Percentiles rank a stretch among this genome's conserved stretches.
Evolutionary conservation across 2,329 filamentous ascomycete genomes (phyloP).

Genomic region (Penicillium sp.): DNA sequence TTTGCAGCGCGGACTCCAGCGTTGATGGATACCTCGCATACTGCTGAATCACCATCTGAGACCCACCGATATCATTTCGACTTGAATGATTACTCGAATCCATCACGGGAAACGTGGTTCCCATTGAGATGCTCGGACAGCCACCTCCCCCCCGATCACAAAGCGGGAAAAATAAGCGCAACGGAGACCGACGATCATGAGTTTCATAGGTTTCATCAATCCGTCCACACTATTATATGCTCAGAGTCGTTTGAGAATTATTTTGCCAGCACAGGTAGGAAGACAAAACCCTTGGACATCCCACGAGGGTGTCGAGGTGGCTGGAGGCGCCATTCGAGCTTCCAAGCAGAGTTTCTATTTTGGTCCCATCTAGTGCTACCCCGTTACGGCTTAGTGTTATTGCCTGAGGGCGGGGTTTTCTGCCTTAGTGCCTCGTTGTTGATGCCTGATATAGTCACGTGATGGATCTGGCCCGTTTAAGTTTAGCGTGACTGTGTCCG

Average conservation of each 20-base stretch:
- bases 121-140: slow-evolving; percentile 25
- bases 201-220: slow-evolving; percentile 7
- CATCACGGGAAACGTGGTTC: slow-evolving; percentile 32
- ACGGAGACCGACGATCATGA: slow-evolving; percentile 9
- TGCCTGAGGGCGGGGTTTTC: slow-evolving; percentile 29
- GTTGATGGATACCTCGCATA: slow-evolving; percentile 39
- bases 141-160: slow-evolving; percentile 3
- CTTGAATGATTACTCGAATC: slow-evolving; percentile 24
- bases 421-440: slow-evolving; percentile 10
- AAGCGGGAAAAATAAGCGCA: slow-evolving; percentile 1
- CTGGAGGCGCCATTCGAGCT: slow-evolving; percentile 26
- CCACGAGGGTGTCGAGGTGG: slow-evolving; percentile 25
- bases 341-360: slow-evolving; percentile 36
- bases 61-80: slow-evolving; percentile 24
- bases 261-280: neutral
- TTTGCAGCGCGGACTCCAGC: slow-evolving; percentile 36
- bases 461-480: neutral
- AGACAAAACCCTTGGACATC: neutral
- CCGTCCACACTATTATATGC: slow-evolving; percentile 5
- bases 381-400: slow-evolving; percentile 21
- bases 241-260: neutral
- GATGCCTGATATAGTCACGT: neutral
- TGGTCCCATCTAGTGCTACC: slow-evolving; percentile 25
- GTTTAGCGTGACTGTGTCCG: neutral
- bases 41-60: slow-evolving; percentile 38